Conservation (phyloP, 1,284 basidiomycete species). For the Sphagnurus paluster region DNA sequence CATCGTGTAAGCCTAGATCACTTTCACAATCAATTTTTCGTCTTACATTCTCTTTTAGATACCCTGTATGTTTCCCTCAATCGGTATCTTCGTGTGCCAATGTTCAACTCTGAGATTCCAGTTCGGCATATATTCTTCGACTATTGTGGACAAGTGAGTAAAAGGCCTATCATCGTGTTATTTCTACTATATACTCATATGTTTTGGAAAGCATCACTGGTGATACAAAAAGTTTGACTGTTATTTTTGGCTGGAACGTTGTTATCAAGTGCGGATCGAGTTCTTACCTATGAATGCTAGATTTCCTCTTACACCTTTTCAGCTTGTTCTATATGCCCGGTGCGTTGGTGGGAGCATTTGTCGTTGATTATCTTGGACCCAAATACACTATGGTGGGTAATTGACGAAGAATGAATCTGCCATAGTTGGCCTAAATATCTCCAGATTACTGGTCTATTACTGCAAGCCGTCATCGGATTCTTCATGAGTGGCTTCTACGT, state of each 20-base stretch:
- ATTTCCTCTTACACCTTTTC: background rate
- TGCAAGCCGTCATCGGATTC: slow-evolving; percentile 76
- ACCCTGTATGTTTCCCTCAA: slow-evolving; percentile 49
- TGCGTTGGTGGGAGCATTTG: slow-evolving; percentile 75
- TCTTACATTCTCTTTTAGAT: slow-evolving; percentile 33
- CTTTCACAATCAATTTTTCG: slow-evolving; percentile 2
- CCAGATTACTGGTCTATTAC: slow-evolving; percentile 68
- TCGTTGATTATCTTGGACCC: slow-evolving; percentile 74
- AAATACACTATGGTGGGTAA: slow-evolving; percentile 72
- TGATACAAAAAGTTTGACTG: slow-evolving; percentile 43
- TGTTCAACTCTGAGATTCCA: slow-evolving; percentile 28
- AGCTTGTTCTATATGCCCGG: slow-evolving; percentile 83
- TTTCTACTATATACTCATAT: slow-evolving; percentile 1
- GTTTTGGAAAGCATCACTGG: slow-evolving; percentile 58
- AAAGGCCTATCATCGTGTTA: slow-evolving; percentile 2
- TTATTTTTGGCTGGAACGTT: slow-evolving; percentile 76
- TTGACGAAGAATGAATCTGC: background rate
- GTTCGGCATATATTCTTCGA: slow-evolving; percentile 85
- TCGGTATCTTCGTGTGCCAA: background rate
- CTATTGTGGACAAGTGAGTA: slow-evolving; percentile 66
- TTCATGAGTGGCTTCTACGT: slow-evolving; percentile 83
- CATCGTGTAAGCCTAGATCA: slow-evolving; percentile 52
- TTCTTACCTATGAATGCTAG: background rate
- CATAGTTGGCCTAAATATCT: background rate
- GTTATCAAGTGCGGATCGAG: slow-evolving; percentile 72